Conservation (phyloP, 257 asterid species). For the Solanum chmielewskii region DNA sequence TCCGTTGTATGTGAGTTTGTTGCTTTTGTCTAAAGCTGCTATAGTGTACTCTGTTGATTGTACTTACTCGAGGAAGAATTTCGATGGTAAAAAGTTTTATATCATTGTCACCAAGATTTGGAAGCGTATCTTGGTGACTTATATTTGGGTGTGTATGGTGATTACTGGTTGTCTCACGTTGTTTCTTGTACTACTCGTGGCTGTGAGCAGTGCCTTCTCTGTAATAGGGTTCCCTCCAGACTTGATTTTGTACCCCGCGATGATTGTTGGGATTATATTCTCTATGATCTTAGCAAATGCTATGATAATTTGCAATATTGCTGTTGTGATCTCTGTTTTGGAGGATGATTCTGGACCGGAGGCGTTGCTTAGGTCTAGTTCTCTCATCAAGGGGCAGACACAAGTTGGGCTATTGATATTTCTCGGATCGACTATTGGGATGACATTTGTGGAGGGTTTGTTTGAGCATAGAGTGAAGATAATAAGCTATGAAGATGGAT, state of each 20-base stretch:
- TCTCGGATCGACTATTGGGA: conserved; percentile 80
- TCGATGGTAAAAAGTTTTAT: conserved; percentile 41
- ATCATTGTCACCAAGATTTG: conserved; percentile 50
- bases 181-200: conserved; percentile 45
- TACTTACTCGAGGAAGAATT: conserved; percentile 61
- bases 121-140: conserved; percentile 61
- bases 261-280: conserved; percentile 60
- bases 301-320: conserved; percentile 62
- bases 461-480: conserved; percentile 89
- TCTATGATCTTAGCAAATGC: conserved; percentile 69
- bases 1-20: conserved; percentile 56
- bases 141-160: conserved; percentile 57
- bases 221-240: conserved; percentile 71
- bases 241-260: conserved; percentile 67
- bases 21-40: conserved; percentile 72
- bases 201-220: conserved; percentile 43
- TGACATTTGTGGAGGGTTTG: conserved; percentile 83
- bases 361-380: conserved; percentile 74
- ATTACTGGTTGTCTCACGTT: conserved; percentile 47
- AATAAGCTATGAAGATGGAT: conserved; percentile 85
- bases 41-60: conserved; percentile 84
- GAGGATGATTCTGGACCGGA: conserved; percentile 81
- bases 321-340: conserved; percentile 72
- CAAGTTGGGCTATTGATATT: conserved; percentile 87
- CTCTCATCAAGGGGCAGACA: conserved; percentile 68